These are phyloP conservation scores for Coemansia sp. DNA, from an alignment of 192 early-diverging fungal genomes.

Conservation along the genomic window DNA sequence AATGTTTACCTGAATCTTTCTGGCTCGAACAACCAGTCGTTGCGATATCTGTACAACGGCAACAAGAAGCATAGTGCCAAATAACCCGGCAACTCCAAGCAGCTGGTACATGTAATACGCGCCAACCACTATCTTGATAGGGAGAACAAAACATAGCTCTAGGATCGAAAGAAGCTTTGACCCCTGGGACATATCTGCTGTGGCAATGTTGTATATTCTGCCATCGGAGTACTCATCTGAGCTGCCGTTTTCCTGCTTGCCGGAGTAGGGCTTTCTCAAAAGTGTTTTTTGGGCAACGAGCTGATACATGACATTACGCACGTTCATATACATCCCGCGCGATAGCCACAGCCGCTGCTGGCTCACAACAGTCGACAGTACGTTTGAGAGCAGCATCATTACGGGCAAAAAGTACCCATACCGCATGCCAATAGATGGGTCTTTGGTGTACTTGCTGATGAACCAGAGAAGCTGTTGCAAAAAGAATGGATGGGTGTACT, in stretches of 20 bases:
- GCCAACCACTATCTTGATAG: conserved; percentile 64
- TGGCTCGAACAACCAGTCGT: conserved; percentile 52
- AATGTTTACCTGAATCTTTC: conserved; percentile 58
- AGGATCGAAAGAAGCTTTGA: conserved; percentile 53
- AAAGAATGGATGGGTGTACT: conserved; percentile 60
- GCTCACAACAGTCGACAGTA: conserved; percentile 37
- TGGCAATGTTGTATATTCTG: conserved; percentile 65
- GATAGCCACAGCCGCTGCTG: conserved; percentile 67
- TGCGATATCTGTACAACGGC: conserved; percentile 55
- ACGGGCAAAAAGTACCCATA: conserved; percentile 58
- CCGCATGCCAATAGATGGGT: conserved; percentile 35
- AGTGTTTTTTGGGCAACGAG: conserved; percentile 66
- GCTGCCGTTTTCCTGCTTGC: conserved; percentile 9
- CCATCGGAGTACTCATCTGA: conserved; percentile 51
- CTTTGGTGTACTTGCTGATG: conserved; percentile 32
- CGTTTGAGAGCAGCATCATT: conserved; percentile 58
- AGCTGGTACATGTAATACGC: conserved; percentile 69
- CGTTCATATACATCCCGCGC: conserved; percentile 58
- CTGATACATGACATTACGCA: conserved; percentile 58
- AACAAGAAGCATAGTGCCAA: conserved; percentile 70
- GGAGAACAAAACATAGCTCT: conserved; percentile 56
- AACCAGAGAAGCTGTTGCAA: conserved; percentile 59
- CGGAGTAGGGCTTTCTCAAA: conserved; percentile 16
- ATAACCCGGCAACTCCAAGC: conserved; percentile 74
- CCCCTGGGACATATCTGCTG: conserved; percentile 65